Percentiles rank a stretch among this genome's conserved stretches.
Evolutionary conservation across 805 yeast genomes (phyloP).

Genomic region (Starmerella asiatica): DNA sequence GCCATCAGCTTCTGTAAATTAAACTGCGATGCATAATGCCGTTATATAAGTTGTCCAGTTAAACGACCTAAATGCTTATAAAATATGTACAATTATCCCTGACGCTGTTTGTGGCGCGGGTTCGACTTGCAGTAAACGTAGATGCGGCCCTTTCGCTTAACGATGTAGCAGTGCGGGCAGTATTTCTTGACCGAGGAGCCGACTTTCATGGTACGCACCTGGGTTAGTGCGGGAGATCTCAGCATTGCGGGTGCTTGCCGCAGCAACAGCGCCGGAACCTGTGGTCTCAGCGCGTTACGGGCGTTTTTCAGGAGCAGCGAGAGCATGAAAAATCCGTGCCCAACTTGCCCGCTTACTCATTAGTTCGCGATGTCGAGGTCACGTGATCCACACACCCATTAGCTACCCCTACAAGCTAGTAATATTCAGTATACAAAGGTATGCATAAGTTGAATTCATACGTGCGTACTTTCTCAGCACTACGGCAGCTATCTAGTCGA

Average conservation of each 20-base stretch:
- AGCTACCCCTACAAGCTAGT: no score
- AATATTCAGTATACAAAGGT: no score
- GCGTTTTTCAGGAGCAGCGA: conserved; percentile 7
- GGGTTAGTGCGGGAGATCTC: conserved; percentile 1
- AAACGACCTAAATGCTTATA: conserved; percentile 2
- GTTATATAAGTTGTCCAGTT: neutral
- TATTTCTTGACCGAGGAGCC: conserved; percentile 86
- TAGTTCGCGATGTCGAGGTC: no score
- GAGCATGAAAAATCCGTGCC: conserved; percentile 1
- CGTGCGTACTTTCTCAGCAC: no score
- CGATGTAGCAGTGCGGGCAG: conserved; percentile 82
- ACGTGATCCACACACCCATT: no score
- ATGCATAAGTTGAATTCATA: no score
- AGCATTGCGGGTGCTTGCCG: neutral
- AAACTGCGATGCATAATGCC: neutral
- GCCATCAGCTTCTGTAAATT: neutral
- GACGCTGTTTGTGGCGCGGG: conserved; percentile 90
- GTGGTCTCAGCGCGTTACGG: neutral
- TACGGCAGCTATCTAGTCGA: no score
- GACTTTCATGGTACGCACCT: conserved; percentile 67
- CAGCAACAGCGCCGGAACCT: neutral
- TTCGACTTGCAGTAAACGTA: conserved; percentile 87
- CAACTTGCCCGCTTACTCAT: no score
- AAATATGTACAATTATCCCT: conserved; percentile 27
- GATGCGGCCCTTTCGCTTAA: conserved; percentile 88